A percentile compares a stretch with the other conserved stretches of the same genome.
phyloP scores from a whole-genome alignment of 2,329 filamentous ascomycete species.

The Zymoseptoria tritici region DNA sequence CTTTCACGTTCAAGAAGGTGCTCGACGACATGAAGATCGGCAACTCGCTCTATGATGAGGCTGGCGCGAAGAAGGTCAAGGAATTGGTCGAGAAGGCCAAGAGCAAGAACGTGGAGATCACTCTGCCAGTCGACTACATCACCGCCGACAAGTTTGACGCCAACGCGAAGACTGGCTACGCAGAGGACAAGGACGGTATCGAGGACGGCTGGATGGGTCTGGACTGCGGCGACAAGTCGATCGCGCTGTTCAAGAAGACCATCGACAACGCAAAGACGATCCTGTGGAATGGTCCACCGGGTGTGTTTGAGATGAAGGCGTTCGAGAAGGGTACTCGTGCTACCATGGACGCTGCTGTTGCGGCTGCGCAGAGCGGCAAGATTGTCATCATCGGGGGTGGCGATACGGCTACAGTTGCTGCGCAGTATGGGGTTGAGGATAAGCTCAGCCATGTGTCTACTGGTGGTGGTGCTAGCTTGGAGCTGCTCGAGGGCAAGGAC shows the following conservation, averaged over 20 bases:
- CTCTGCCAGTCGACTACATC: conserved; percentile 90
- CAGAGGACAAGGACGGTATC: conserved; percentile 81
- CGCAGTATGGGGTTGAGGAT: conserved; percentile 92
- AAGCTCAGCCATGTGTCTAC: conserved; percentile 98
- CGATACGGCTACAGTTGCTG: conserved; percentile 94
- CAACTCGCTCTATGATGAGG: conserved; percentile 85
- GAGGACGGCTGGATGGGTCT: conserved; percentile 98
- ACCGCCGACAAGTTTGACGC: conserved; percentile 91
- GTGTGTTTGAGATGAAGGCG: conserved; percentile 94
- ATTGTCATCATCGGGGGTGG: conserved; percentile 98
- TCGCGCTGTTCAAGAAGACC: conserved; percentile 79
- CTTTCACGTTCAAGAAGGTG: conserved; percentile 99
- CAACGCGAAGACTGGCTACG: conserved; percentile 71
- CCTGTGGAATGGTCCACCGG: conserved; percentile 96
- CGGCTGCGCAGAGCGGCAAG: conserved; percentile 72
- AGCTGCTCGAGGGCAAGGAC: conserved; percentile 96
- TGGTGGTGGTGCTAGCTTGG: conserved; percentile 87
- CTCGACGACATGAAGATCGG: conserved; percentile 85
- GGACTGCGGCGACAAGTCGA: conserved; percentile 83
- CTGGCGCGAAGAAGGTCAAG: conserved; percentile 82
- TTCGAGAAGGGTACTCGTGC: conserved; percentile 90
- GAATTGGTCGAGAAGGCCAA: conserved; percentile 90
- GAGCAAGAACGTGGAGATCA: conserved; percentile 90
- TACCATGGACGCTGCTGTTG: conserved; percentile 81
- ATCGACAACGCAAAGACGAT: conserved; percentile 90